Evolutionary conservation across 2,329 filamentous ascomycete species (phyloP), one percentile per base, ranked within the genome.

Genomic region (Phaeosphaeriaceae sp.): DNA sequence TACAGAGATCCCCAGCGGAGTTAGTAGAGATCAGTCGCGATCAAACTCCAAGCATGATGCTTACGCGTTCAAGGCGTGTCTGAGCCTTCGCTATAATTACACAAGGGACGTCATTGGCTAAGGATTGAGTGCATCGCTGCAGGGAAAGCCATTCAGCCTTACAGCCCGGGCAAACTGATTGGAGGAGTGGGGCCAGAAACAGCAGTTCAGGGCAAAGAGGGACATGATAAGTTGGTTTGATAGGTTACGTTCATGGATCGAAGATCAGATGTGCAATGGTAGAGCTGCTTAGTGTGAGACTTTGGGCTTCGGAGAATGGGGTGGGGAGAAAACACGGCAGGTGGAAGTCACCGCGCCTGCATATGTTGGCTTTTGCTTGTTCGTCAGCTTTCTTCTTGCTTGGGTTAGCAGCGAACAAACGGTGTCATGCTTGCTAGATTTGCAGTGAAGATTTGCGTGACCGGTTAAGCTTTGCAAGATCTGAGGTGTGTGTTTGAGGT

Each of bases 301-400:
- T 32, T 38, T 20, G 46, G 20, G 20, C 38, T 58, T 58, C 57
- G 57, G 57, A 54, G 45, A 60, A 60, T 56, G 39, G 32, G 45
- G 57, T 56, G 57, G 57, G 57, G 57, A 53, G 56, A 48, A 60
- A 52, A 48, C 51, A 40, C 57, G 57, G 36, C 23, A 32, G 38
- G 37, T 32, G 28, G 29, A 42, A 33, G 35, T 16, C 39, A 48
- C 46, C 38, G 26, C 32, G 45, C 38, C 15, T 49, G 42, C 41
- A 43, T 37, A 40, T 45, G 42, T 48, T 42, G 46, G 46, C 34
- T 42, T 9, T 44, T 44, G 44, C 28, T 15, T 44, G 39, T n/a
- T n/a, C 48, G 49, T 43, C 43, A 47, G 34, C 12, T 29, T 32
- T 7, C 9, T 17, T 15, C 20, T 15, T 18, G 16, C 12, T 4